Base-by-base conservation (phyloP, 2,329 filamentous ascomycete species). In the Septoria linicola region DNA sequence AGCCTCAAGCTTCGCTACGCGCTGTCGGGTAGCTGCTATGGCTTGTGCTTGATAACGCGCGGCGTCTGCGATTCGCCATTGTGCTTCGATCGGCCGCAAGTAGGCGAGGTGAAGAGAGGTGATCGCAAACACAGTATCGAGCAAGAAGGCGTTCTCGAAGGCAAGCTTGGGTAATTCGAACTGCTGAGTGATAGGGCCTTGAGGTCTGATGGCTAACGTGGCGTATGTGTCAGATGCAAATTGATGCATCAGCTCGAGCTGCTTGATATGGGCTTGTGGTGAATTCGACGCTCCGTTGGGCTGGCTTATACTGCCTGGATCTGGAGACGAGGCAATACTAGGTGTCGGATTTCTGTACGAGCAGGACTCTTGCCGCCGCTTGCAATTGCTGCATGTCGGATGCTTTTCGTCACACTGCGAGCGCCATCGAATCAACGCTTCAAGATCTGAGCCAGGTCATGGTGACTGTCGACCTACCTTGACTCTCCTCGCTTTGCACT, bases 401-500 rank as follows among this genome's bases (percentile, higher is more conserved):
- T 54, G 54, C 10, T 43, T 37, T 40, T 59, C 57, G 40, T 59
- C 54, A 37, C 57, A 59, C 54, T 31, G 20, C 17, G 10, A 14
- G 4, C 11, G 27, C 19, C 13, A 40, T 31, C 7, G 20, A 25
- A 10, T 27, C 23, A 27, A 10, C 10, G 23, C 10, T 27, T 27
- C 5, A 10, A 27, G 23, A 27, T 27, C 23, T 27, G n/a, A 6
- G 16, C 23, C 13, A 31, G 32, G 20, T 23, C 23, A 13, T 17
- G 7, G 17, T 16, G 11, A 13, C 16, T 19, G 21, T 20, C 8
- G 8, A 50, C 54, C 36, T 42, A 60, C 60, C 56, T 65, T 65
- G 20, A 65, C 63, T 40, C 63, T 53, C 20, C 62, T 53, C 13
- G 55, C 51, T 20, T 65, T 65, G 57, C 63, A 65, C 25, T 63